These are phyloP conservation scores for Solanum dulcamara DNA, from an alignment of 257 asterid species.

Conservation along the genomic window DNA sequence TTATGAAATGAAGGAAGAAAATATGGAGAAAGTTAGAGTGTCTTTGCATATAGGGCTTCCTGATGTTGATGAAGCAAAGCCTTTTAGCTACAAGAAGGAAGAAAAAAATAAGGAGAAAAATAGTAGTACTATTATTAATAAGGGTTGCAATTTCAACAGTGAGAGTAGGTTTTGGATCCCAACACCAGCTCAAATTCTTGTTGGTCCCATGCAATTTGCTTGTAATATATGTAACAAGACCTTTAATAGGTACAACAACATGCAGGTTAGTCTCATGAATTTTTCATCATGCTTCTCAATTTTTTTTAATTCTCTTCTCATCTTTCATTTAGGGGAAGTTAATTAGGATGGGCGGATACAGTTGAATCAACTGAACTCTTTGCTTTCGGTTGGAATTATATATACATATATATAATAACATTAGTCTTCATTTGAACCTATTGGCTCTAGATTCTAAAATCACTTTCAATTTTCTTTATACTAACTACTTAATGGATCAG, in stretches of 20 bases:
- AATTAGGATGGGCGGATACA: neutral
- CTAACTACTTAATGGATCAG: neutral
- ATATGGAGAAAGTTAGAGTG: conserved; percentile 38
- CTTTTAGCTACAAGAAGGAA: conserved; percentile 8
- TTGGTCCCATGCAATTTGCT: conserved; percentile 90
- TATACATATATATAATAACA: neutral
- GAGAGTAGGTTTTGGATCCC: conserved; percentile 83
- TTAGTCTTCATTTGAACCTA: neutral
- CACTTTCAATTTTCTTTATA: neutral
- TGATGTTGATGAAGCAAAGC: conserved; percentile 1
- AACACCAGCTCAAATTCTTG: conserved; percentile 82
- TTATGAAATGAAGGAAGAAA: conserved; percentile 5
- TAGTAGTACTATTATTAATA: neutral
- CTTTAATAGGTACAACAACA: conserved; percentile 91
- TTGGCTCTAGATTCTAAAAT: neutral
- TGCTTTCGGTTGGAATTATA: neutral
- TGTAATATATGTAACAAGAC: conserved; percentile 78
- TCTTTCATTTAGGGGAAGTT: neutral
- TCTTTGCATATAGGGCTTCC: conserved; percentile 82
- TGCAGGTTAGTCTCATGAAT: conserved; percentile 58
- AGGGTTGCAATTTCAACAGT: conserved; percentile 12
- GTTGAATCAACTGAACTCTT: neutral
- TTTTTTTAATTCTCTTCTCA: neutral
- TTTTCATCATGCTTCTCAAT: neutral
- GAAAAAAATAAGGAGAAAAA: conserved; percentile 10